Conservation (phyloP, 148 eudicot genomes). For the Chenopodium quinoa region DNA sequence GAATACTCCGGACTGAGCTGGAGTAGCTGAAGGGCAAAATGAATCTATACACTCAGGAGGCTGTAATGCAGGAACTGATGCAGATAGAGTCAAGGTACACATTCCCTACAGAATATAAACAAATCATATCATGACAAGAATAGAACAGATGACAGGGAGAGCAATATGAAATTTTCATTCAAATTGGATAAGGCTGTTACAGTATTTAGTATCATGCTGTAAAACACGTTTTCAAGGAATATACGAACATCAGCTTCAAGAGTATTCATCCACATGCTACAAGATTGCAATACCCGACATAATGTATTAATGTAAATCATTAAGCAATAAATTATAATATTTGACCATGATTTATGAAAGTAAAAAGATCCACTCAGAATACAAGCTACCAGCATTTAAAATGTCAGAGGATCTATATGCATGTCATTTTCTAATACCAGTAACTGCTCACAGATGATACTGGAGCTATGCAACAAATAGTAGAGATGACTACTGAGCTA, state of each 20-base stretch:
- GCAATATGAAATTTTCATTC: neutral
- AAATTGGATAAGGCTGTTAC: neutral
- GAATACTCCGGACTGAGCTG: constrained; percentile 38
- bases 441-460: too few species aligned
- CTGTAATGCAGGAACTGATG: constrained; percentile 37
- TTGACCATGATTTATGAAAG: neutral
- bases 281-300: neutral
- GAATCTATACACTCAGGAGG: constrained; percentile 38
- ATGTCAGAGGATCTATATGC: neutral
- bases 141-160: too few species aligned
- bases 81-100: constrained; percentile 60
- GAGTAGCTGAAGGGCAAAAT: constrained; percentile 47
- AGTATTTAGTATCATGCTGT: neutral
- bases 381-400: neutral
- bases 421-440: neutral
- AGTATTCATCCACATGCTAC: too few species aligned
- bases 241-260: neutral
- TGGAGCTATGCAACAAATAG: too few species aligned
- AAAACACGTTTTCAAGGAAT: neutral
- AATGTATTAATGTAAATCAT: neutral
- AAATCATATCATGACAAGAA: neutral
- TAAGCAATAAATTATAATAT: neutral
- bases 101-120: constrained; percentile 27
- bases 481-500: too few species aligned
- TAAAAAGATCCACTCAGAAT: too few species aligned